Evolutionary conservation across 179 eudicot genomes (phyloP), one percentile per base, ranked within the genome.

Genomic region (Drosera spatulata): DNA sequence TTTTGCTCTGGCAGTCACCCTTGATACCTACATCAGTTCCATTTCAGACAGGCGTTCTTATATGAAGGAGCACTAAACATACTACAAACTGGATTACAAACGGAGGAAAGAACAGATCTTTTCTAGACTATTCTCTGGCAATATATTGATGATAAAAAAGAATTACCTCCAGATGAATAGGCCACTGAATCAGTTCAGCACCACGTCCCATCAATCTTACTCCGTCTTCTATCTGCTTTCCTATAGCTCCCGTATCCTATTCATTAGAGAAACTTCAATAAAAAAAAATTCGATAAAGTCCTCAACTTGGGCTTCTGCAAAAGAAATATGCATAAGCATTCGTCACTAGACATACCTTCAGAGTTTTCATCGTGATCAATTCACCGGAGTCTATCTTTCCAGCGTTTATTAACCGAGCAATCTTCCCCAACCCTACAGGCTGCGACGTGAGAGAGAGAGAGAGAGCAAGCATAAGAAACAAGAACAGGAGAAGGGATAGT

Each of bases 141-240:
- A 22, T 22, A 22, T 22, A 37, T 6, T 50, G 4, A 13, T 10
- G n/a, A 37, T 4, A n/a, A 43, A 38, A 47, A 37, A 33, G 39
- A 11, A 62, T 66, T 73, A 88, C 98, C 98, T 91, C 98, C 40
- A 88, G 72, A 82, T 91, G 98, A 76, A 91, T 84, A 12, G 98
- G 98, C 98, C 98, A 91, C 43, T 64, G 41, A 14, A 91, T 80
- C 22, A 79, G 77, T 65, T 91, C 96, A 64, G 79, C 62, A 48
- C 98, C 98, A 48, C 96, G 98, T 62, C 89, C 98, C 98, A 88
- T 91, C 70, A 91, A 66, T 71, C 95, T 76, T 42, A 86, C 98
- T 58, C 98, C 98, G 73, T 91, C 98, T 74, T 66, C 69, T 71
- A 91, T 88, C 66, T 85, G 89, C 80, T 91, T 91, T 46, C 98